phyloP scores from a whole-genome alignment of 148 eudicot genomes.

The Vaccinium vitisidaea region DNA sequence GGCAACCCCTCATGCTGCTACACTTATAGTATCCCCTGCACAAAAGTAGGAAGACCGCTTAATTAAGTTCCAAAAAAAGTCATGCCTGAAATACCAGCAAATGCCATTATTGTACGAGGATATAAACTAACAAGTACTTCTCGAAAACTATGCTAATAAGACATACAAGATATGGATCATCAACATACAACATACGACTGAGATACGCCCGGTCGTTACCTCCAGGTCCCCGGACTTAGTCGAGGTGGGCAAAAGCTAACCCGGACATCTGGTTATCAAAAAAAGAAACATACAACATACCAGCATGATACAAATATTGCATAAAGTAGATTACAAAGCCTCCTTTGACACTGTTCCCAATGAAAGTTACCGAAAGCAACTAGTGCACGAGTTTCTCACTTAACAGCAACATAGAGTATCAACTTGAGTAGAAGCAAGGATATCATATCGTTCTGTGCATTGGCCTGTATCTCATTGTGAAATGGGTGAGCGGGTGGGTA shows the following conservation, averaged over 20 bases:
- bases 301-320: not conserved
- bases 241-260: too few relatives aligned
- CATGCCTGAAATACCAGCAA: not conserved
- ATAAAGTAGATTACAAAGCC: not conserved
- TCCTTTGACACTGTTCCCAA: not conserved
- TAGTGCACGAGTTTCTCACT: not conserved
- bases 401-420: not conserved
- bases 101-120: not conserved
- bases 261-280: too few relatives aligned
- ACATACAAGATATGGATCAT: not conserved
- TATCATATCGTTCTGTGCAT: not conserved
- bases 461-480: not conserved
- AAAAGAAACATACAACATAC: not conserved
- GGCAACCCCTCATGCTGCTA: slow-evolving; percentile 84
- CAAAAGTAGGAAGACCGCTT: slow-evolving; percentile 6
- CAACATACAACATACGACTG: not conserved
- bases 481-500: not conserved
- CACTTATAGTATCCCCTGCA: slow-evolving; percentile 85
- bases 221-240: too few relatives aligned
- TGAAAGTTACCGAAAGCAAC: slow-evolving; percentile 2
- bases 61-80: not conserved
- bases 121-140: not conserved
- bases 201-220: too few relatives aligned
- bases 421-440: not conserved
- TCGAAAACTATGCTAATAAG: not conserved